phyloP scores from a whole-genome alignment of 2,329 filamentous ascomycete genomes.

The Beauveria sp. region DNA sequence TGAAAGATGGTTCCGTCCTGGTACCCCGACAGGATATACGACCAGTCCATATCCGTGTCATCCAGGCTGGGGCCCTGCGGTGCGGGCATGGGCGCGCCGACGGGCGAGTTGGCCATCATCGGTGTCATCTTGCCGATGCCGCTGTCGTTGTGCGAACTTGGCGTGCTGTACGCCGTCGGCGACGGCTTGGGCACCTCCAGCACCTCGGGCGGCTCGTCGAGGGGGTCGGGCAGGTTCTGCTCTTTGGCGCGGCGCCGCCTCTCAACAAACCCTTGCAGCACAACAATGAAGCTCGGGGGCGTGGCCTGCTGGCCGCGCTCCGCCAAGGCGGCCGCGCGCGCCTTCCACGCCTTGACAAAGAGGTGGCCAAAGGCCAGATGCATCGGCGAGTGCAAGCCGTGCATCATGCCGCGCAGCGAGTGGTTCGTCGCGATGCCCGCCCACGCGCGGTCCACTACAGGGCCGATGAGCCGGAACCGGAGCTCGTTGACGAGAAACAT shows the following conservation, averaged over 20 bases:
- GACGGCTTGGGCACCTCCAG: neutral
- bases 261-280: constrained; percentile 39
- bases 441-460: constrained; percentile 53
- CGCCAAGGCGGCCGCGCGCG: constrained; percentile 40
- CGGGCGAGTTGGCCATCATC: neutral
- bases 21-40: constrained; percentile 37
- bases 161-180: constrained; percentile 14
- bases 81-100: neutral
- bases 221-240: constrained; percentile 18
- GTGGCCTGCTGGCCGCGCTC: constrained; percentile 35
- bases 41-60: constrained; percentile 40
- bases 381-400: constrained; percentile 46
- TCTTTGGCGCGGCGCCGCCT: constrained; percentile 24
- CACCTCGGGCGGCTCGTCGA: neutral
- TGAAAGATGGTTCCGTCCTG: constrained; percentile 25
- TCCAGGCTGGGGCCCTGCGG: constrained; percentile 19
- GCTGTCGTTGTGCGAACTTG: constrained; percentile 10
- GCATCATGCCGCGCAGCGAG: constrained; percentile 41
- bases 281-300: constrained; percentile 39
- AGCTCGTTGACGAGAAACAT: constrained; percentile 53
- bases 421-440: constrained; percentile 48
- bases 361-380: constrained; percentile 49
- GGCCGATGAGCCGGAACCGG: constrained; percentile 43
- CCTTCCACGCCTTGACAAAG: constrained; percentile 57
- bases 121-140: constrained; percentile 7